Evolutionary conservation across 2,329 filamentous ascomycete species (phyloP).

Genomic region (Pseudopyrenochaeta lycopersici): DNA sequence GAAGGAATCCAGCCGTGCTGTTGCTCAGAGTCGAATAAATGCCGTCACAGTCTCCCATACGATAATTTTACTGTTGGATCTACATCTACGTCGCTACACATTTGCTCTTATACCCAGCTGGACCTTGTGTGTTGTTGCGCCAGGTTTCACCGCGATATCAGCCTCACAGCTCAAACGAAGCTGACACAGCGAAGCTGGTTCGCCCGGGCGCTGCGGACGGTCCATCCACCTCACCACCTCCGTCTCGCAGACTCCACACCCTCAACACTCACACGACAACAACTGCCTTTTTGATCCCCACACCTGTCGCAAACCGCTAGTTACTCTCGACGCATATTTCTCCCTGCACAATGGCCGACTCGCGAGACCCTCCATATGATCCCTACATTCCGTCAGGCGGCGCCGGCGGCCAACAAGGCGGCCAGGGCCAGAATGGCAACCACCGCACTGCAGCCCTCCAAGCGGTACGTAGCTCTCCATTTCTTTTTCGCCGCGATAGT

Average conservation of each 20-base stretch:
- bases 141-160: constrained; percentile 36
- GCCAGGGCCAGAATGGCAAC: constrained; percentile 61
- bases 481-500: constrained; percentile 1
- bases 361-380: constrained; percentile 75
- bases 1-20: constrained; percentile 8
- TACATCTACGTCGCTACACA: constrained; percentile 1
- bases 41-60: constrained; percentile 8
- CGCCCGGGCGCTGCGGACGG: constrained; percentile 23
- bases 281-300: constrained; percentile 20
- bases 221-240: constrained; percentile 27
- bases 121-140: constrained; percentile 21
- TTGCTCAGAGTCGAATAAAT: constrained; percentile 11
- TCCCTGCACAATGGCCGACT: constrained; percentile 60
- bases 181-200: constrained; percentile 35
- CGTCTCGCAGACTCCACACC: constrained; percentile 35
- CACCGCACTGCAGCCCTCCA: constrained; percentile 78
- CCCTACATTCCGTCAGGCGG: constrained; percentile 84
- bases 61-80: constrained; percentile 8
- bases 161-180: constrained; percentile 43
- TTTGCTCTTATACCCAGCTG: constrained; percentile 4
- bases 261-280: constrained; percentile 29
- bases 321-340: constrained; percentile 12
- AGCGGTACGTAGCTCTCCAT: constrained; percentile 67
- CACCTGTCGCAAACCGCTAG: constrained; percentile 24
- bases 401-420: constrained; percentile 55